Conservation (phyloP, 768 basidiomycete species). For the Ramaria rubella region DNA sequence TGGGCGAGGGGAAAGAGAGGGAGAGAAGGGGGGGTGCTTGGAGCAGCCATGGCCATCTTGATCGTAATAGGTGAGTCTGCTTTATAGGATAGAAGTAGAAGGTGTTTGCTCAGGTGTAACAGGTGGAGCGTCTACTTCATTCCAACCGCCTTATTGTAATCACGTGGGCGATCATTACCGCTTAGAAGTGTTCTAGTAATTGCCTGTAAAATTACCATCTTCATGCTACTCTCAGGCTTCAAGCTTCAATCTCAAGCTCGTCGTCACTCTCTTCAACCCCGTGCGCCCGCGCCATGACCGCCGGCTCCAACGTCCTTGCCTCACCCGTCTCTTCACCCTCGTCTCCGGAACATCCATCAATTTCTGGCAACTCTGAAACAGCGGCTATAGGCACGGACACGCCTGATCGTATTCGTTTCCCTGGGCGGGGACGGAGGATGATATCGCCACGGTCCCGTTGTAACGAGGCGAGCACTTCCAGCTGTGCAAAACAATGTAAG, state of each 20-base stretch:
- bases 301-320: background rate
- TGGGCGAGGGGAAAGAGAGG: constrained; percentile 64
- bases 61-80: background rate
- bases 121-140: background rate
- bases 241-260: constrained; percentile 15
- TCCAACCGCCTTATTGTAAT: background rate
- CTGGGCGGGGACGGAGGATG: constrained; percentile 42
- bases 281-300: background rate
- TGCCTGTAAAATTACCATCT: too few species aligned
- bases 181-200: too few species aligned
- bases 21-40: constrained; percentile 37
- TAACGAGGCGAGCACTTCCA: constrained; percentile 48
- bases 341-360: constrained; percentile 20
- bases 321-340: constrained; percentile 12
- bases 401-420: constrained; percentile 57
- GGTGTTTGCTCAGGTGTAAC: too few species aligned
- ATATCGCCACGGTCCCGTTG: constrained; percentile 23
- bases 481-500: constrained; percentile 28
- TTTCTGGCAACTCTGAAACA: constrained; percentile 13
- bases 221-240: too few species aligned
- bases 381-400: constrained; percentile 31
- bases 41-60: constrained; percentile 14
- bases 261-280: constrained; percentile 12
- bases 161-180: background rate
- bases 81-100: background rate